phyloP scores from a whole-genome alignment of 1,284 basidiomycete genomes.

The Apiotrichum laibachii region DNA sequence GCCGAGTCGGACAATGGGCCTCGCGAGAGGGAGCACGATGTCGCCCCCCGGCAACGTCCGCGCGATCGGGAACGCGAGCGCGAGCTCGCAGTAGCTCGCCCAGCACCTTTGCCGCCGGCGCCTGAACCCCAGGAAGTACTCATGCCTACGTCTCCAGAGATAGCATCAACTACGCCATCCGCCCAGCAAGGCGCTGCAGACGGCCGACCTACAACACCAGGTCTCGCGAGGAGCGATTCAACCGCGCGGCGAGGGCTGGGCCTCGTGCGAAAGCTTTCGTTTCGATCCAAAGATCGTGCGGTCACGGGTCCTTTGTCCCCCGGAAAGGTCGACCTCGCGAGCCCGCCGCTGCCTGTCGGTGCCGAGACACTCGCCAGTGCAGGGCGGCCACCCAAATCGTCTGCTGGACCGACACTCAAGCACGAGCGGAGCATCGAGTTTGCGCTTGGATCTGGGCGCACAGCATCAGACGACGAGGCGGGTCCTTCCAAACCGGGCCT shows the following conservation, averaged over 20 bases:
- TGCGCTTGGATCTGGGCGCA: neutral
- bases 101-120: neutral
- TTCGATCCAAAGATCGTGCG: slow-evolving; percentile 9
- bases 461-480: neutral
- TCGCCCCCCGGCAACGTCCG: neutral
- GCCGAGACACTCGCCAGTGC: no score
- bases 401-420: no score
- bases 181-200: no score
- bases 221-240: no score
- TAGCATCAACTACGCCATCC: neutral
- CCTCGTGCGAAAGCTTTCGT: slow-evolving; percentile 16
- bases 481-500: neutral
- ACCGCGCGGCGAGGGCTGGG: slow-evolving; percentile 9
- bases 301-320: neutral
- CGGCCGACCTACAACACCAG: neutral
- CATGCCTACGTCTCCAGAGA: neutral
- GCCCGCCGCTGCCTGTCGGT: neutral
- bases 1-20: neutral
- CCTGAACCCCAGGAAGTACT: neutral
- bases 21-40: neutral
- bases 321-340: neutral
- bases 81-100: neutral
- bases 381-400: neutral
- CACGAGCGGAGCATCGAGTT: neutral
- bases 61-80: neutral